These are phyloP conservation scores for Chloranthus sessilifolius DNA, from an alignment of 164 flowering plant species.

Conservation along the genomic window DNA sequence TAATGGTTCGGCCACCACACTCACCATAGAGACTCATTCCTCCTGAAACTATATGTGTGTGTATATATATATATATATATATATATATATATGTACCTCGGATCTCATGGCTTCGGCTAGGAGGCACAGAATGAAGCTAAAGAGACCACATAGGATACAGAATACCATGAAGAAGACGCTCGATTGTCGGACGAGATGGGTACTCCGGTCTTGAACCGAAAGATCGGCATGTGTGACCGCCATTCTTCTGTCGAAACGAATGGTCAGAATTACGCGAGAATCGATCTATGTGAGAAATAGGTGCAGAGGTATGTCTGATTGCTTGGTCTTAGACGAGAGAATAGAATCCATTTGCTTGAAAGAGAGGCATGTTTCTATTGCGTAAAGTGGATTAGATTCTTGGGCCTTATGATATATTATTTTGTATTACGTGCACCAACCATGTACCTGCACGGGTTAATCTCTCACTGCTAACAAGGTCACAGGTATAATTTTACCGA, in stretches of 20 bases:
- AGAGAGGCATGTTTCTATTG: slow-evolving; percentile 45
- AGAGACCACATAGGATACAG: slow-evolving; percentile 63
- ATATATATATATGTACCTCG: slow-evolving; percentile 33
- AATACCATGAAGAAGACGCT: slow-evolving; percentile 52
- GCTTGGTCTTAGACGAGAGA: no score
- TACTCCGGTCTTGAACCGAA: slow-evolving; percentile 35
- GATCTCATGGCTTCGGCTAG: slow-evolving; percentile 78
- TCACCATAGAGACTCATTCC: no score
- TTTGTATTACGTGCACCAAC: no score
- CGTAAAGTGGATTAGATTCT: slow-evolving; percentile 71
- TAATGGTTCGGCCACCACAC: no score
- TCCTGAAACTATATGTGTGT: no score
- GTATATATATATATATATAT: no score
- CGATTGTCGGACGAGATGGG: slow-evolving; percentile 56
- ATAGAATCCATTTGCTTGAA: no score
- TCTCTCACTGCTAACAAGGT: slow-evolving; percentile 24
- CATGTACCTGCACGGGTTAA: no score
- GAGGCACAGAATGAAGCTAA: slow-evolving; percentile 77
- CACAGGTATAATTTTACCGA: not conserved
- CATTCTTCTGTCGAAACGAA: slow-evolving; percentile 32
- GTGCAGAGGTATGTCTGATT: no score
- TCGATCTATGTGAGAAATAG: no score
- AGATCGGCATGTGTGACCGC: slow-evolving; percentile 92
- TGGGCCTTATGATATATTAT: slow-evolving; percentile 17
- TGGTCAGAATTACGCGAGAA: no score